These are phyloP conservation scores for Begonia peltatifolia DNA, from an alignment of 306 rosid species.

Conservation along the genomic window DNA sequence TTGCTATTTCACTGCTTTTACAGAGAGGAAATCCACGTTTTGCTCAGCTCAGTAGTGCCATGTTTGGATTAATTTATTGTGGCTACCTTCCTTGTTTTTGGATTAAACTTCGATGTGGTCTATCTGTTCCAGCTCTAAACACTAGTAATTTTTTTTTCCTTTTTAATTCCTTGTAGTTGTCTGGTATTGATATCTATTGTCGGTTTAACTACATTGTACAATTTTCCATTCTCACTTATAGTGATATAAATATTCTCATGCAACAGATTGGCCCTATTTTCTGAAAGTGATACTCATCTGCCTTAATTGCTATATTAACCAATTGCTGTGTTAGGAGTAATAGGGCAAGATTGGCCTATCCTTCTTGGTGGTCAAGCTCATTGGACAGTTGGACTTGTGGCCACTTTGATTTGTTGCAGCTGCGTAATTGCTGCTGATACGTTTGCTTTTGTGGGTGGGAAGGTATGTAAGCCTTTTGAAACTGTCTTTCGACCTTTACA, in stretches of 20 bases:
- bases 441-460: slow-evolving; percentile 85
- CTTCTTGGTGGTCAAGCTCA: slow-evolving; percentile 57
- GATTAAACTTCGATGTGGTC: slow-evolving; percentile 97
- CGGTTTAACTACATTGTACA: too few species aligned
- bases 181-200: too few species aligned
- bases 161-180: too few species aligned
- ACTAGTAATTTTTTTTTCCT: slow-evolving; percentile 33
- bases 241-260: too few species aligned
- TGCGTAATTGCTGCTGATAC: slow-evolving; percentile 92
- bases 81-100: slow-evolving; percentile 98
- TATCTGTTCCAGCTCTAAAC: slow-evolving; percentile 83
- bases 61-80: slow-evolving; percentile 86
- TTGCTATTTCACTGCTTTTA: slow-evolving; percentile 64
- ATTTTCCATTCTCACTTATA: too few species aligned
- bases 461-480: slow-evolving; percentile 34
- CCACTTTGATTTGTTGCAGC: slow-evolving; percentile 69
- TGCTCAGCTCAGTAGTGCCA: slow-evolving; percentile 85
- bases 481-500: slow-evolving; percentile 4
- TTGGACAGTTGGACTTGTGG: slow-evolving; percentile 97
- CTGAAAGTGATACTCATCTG: too few species aligned
- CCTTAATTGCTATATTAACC: too few species aligned
- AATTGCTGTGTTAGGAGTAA: slow-evolving; percentile 18
- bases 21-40: slow-evolving; percentile 93
- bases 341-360: slow-evolving; percentile 38
- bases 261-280: too few species aligned